Percentiles rank a stretch among this genome's conserved stretches.
Conservation (phyloP, 768 basidiomycete species). For the Pluteus cervinus region DNA sequence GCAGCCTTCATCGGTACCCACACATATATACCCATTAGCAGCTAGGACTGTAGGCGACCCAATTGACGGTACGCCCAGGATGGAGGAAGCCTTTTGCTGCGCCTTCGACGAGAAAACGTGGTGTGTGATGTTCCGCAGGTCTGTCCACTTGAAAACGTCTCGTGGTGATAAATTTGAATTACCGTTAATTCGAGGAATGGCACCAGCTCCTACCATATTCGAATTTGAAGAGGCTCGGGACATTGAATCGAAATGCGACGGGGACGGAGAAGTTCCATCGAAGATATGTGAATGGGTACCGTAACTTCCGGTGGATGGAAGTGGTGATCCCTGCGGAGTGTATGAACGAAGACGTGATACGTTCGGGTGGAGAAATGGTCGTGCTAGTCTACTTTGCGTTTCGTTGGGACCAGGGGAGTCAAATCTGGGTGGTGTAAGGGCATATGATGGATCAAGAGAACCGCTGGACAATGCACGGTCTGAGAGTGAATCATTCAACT, state of each 20-base stretch:
- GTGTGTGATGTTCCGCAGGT: conserved; percentile 50
- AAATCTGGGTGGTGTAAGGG: conserved; percentile 33
- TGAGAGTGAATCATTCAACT: conserved; percentile 30
- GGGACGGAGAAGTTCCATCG: conserved; percentile 43
- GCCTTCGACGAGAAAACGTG: conserved; percentile 49
- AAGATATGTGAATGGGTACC: conserved; percentile 38
- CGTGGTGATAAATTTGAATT: conserved; percentile 24
- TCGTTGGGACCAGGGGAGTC: conserved; percentile 28
- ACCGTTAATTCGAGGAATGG: conserved; percentile 13
- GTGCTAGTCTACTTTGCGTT: conserved; percentile 33
- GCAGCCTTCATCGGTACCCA: conserved; percentile 79
- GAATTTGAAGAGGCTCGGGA: conserved; percentile 65
- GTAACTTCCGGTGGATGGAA: conserved; percentile 36
- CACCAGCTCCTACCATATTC: conserved; percentile 17
- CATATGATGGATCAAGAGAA: conserved; percentile 27
- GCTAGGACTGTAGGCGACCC: conserved; percentile 78
- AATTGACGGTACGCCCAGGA: conserved; percentile 50
- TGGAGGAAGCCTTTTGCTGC: conserved; percentile 53
- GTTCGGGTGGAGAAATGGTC: conserved; percentile 65
- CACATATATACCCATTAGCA: conserved; percentile 82
- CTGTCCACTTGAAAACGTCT: conserved; percentile 75
- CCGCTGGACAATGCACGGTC: conserved; percentile 31
- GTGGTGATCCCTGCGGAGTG: conserved; percentile 39
- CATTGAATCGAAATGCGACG: conserved; percentile 64
- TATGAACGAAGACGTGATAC: conserved; percentile 77